Base-by-base conservation (phyloP, 2,329 filamentous ascomycete genomes). In the Trichoderma oligosporum region DNA sequence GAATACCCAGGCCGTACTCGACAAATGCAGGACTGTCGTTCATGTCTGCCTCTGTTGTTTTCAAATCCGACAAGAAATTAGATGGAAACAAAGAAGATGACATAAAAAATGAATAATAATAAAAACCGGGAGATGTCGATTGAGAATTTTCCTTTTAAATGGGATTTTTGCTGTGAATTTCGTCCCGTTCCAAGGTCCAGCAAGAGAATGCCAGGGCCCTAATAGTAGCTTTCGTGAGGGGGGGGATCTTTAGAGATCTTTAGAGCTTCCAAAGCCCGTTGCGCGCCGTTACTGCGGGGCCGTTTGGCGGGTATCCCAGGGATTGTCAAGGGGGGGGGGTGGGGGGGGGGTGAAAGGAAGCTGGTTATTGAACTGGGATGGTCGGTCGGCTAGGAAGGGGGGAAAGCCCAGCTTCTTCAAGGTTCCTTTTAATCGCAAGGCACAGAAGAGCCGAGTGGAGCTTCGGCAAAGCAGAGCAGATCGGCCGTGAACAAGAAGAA, bases 1-100 rank as follows among this genome's bases (percentile, higher is more conserved):
- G 57, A 24, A 58, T 55, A 22, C 36, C 49, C 29, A 56, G 47
- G 20, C 46, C 46, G 42, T 49, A 44, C 14, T 58, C 56, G 22
- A 27, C 42, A 36, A 58, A 58, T 2, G 38, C 2, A n/a, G 51
- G 42, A 44, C 44, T 45, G 41, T 56, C 39, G 44, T 48, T 31
- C 57, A 58, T 58, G 33, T 25, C 31, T 22, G 35, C 33, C 35
- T 24, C 14, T 46, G 42, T 11, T 2, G 6, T 47, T 8, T 51
- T 7, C 6, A 39, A 39, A 5, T 7, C 12, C 7, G 16, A 39
- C 12, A 14, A 39, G n/a, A 39, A 18, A 39, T 7, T 42, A 31
- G 11, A 31, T 6, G 27, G 11, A 31, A 31, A 31, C 5, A 6
- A 31, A 31, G 11, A 31, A 31, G 27, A 31, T 31, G n/a, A n/a